Base-by-base conservation (phyloP, 1,284 basidiomycete genomes). In the Erythrobasidium hasegawianum region DNA sequence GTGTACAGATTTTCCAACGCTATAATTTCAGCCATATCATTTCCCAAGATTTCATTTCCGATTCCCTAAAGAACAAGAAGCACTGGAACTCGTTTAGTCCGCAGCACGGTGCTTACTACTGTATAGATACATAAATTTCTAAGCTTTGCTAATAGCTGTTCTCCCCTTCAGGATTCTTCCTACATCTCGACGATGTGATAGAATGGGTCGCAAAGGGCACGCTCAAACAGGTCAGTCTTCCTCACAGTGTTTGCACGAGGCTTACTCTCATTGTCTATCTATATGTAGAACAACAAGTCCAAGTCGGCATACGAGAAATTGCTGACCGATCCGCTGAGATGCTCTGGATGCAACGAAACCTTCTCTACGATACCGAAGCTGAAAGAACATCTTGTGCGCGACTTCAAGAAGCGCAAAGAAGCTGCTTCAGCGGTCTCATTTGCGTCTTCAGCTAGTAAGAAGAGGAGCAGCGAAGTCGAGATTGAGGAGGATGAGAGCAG, bases 51-150 rank as follows among this genome's bases (percentile, higher is more conserved):
- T 78, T 96, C 18, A 82, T 84, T 57, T 87, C 88, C 0, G 81
- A 83, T 1, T 78, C 80, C 40, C 79, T 97, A 78, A 97, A 95
- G 78, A 84, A 83, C 69, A 97, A 96, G 81, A 74, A 89, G 74
- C 93, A 97, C 73, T 92, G 92, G 80, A 92, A 95, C 76, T 91
- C 90, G 1, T 98, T 97, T 79, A 86, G 89, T 72, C 95, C 94
- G 0, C 83, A 83, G 29, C 80, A 58, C 33, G 62, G 62, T 65
- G 41, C 33, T 11, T 47, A 24, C 45, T 8, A 5, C n/a, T 18
- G 8, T 16, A 4, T 47, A 8, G 16, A 47, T n/a, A n/a, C 33
- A 5, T n/a, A n/a, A 11, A 33, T 33, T 33, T 4, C 33, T 4
- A 5, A 33, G 33, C 29, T 2, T 10, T 53, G 38, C 11, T 27